Percentiles rank a stretch among this genome's conserved stretches.
Conservation (phyloP, 1,284 basidiomycete genomes). For the Microbotryum lychnidis-dioicae region DNA sequence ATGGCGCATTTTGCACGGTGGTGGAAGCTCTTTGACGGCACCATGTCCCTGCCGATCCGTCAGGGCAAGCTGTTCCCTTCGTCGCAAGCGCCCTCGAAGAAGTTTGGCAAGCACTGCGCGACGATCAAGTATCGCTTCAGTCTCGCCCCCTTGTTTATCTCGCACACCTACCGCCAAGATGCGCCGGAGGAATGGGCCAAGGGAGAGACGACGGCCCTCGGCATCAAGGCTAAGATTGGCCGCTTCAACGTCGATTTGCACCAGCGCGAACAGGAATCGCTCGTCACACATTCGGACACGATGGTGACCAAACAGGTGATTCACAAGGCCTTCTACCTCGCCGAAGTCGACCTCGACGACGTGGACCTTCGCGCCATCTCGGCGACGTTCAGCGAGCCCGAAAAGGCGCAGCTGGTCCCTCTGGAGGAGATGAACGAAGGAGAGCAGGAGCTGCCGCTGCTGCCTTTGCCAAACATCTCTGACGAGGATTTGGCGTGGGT, state of each 20-base stretch:
- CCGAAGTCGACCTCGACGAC: conserved; percentile 71
- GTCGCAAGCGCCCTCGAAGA: conserved; percentile 65
- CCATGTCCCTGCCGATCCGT: conserved; percentile 73
- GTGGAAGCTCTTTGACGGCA: conserved; percentile 77
- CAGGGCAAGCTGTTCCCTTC: conserved; percentile 74
- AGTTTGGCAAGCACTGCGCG: conserved; percentile 78
- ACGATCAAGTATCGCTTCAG: conserved; percentile 88
- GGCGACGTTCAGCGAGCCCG: conserved; percentile 65
- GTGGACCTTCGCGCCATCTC: conserved; percentile 70
- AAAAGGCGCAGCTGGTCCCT: conserved; percentile 47
- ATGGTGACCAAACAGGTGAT: conserved; percentile 49
- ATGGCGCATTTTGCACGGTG: conserved; percentile 90
- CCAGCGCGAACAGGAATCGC: conserved; percentile 74
- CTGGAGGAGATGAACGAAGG: conserved; percentile 6
- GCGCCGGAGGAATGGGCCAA: conserved; percentile 64
- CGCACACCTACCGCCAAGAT: conserved; percentile 80
- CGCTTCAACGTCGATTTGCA: conserved; percentile 85
- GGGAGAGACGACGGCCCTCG: conserved; percentile 70
- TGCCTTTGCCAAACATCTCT: conserved; percentile 18
- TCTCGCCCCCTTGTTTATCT: conserved; percentile 69
- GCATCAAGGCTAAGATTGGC: conserved; percentile 71
- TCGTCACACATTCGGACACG: conserved; percentile 41
- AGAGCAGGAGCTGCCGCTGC: conserved; percentile 16
- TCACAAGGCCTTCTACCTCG: conserved; percentile 88
- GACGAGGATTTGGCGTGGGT: conserved; percentile 52